Evolutionary conservation across 495 filamentous ascomycete genomes (phyloP).

Genomic region (Rusavskia elegans): DNA sequence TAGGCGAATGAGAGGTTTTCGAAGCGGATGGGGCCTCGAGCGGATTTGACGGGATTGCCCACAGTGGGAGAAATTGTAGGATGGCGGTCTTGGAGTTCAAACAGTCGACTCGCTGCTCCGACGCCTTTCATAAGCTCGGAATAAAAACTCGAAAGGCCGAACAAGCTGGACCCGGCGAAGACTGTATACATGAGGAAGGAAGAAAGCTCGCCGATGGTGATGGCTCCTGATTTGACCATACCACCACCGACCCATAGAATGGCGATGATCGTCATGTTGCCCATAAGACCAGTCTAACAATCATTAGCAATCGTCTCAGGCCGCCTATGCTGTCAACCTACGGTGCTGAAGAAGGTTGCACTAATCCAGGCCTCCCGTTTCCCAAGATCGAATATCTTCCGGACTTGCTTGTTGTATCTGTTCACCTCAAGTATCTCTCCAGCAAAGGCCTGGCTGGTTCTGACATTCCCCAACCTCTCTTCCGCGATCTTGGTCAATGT

Average conservation of each 20-base stretch:
- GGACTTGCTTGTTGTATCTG: constrained; percentile 82
- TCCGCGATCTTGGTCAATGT: constrained; percentile 91
- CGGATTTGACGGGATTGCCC: constrained; percentile 59
- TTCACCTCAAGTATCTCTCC: constrained; percentile 80
- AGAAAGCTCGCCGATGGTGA: constrained; percentile 85
- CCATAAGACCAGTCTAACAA: constrained; percentile 60
- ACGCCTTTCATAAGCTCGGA: constrained; percentile 98
- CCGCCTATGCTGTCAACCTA: constrained; percentile 16
- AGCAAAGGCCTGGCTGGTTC: constrained; percentile 88
- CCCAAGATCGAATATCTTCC: constrained; percentile 79
- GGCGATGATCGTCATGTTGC: constrained; percentile 91
- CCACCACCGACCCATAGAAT: constrained; percentile 80
- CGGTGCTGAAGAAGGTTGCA: constrained; percentile 76
- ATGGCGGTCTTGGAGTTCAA: constrained; percentile 88
- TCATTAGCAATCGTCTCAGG: constrained; percentile 7
- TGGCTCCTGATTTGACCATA: constrained; percentile 71
- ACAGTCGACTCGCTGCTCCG: constrained; percentile 83
- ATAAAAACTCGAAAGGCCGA: constrained; percentile 89
- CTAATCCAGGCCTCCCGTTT: constrained; percentile 71
- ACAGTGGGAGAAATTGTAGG: constrained; percentile 72
- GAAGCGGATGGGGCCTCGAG: constrained; percentile 76
- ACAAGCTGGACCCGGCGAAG: constrained; percentile 80
- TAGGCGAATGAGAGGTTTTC: constrained; percentile 76
- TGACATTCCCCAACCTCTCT: constrained; percentile 86
- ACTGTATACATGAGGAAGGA: constrained; percentile 97